Evolutionary conservation across 345 rosid species (phyloP), one percentile per base, ranked within the genome.

Genomic region (Geranium brycei): DNA sequence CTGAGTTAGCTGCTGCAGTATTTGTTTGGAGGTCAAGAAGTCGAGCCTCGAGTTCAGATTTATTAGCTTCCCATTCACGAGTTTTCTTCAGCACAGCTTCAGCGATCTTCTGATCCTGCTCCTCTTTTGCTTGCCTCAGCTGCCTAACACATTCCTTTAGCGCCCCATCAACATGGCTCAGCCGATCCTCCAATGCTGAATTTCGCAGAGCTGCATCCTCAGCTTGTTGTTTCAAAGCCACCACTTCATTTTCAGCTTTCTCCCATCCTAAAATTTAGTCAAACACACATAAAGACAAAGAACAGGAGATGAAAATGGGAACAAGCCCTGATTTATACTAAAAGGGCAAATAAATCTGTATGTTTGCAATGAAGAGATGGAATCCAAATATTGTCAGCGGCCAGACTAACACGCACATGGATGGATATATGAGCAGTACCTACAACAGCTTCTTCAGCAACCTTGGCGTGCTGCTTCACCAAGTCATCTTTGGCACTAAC

Each of bases 401-500:
- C 41, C 41, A 35, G 41, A 4, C 41, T 35, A 35, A 35, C 41
- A 35, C 41, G n/a, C n/a, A 35, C 41, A 35, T 7, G 10, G 7
- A 35, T 35, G 7, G 10, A 35, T 35, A 7, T 35, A 35, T 35
- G 41, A 61, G 19, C 18, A 17, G 62, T 82, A 91, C 96, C 98
- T 66, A 91, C 87, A 57, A 92, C 88, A 64, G 98, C 98, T 84
- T 92, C 98, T 79, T 92, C 98, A 0, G 98, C 96, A 66, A 92
- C 96, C 83, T 87, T 92, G 40, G 81, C 83, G 68, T 92, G 96
- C 69, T 92, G 98, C 69, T 87, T 87, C 62, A 87, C 91, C 68
- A 92, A 66, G 61, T 89, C 88, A 71, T 92, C 98, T 76, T 92
- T 92, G 66, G 89, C 95, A 70, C 87, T 84, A 23, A 87, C 79